Conservation (phyloP, 2,329 filamentous ascomycete species). For the Diplodia seriata region DNA sequence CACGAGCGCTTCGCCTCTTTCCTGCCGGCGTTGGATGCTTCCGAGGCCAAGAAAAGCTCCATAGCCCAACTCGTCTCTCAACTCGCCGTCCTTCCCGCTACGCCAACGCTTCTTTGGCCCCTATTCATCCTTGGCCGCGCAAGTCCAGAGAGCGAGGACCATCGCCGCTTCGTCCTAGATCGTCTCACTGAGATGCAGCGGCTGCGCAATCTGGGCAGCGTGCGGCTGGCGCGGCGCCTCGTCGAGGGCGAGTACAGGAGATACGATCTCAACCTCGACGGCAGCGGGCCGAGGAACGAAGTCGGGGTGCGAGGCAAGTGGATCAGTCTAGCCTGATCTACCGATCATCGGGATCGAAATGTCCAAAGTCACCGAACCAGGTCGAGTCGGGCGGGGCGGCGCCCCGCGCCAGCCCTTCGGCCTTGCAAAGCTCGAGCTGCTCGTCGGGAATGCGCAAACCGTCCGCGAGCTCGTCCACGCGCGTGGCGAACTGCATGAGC, state of each 20-base stretch:
- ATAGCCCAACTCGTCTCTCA: slow-evolving; percentile 39
- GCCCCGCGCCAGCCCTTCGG: slow-evolving; percentile 57
- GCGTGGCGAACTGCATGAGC: slow-evolving; percentile 64
- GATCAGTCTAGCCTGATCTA: slow-evolving; percentile 18
- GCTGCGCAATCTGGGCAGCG: slow-evolving; percentile 41
- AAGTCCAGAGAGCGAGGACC: slow-evolving; percentile 37
- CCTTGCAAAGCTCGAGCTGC: slow-evolving; percentile 55
- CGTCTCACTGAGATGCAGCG: slow-evolving; percentile 38
- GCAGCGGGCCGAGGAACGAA: not conserved
- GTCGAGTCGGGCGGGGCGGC: slow-evolving; percentile 58
- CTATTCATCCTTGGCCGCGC: slow-evolving; percentile 39
- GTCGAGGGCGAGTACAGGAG: slow-evolving; percentile 25
- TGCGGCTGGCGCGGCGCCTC: slow-evolving; percentile 35
- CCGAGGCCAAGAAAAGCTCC: slow-evolving; percentile 31
- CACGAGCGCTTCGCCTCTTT: slow-evolving; percentile 34
- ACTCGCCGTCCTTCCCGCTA: slow-evolving; percentile 8
- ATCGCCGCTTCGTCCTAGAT: slow-evolving; percentile 43
- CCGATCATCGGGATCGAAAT: not conserved
- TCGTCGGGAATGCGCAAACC: slow-evolving; percentile 54
- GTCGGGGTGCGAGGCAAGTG: slow-evolving; percentile 21
- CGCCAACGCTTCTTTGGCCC: slow-evolving; percentile 32
- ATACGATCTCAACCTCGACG: slow-evolving; percentile 9
- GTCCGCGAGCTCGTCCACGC: slow-evolving; percentile 54
- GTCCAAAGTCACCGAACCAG: slow-evolving; percentile 48
- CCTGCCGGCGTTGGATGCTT: not conserved